Conservation (phyloP, 1,139 yeast species). For the Geotrichum klebahnii region DNA sequence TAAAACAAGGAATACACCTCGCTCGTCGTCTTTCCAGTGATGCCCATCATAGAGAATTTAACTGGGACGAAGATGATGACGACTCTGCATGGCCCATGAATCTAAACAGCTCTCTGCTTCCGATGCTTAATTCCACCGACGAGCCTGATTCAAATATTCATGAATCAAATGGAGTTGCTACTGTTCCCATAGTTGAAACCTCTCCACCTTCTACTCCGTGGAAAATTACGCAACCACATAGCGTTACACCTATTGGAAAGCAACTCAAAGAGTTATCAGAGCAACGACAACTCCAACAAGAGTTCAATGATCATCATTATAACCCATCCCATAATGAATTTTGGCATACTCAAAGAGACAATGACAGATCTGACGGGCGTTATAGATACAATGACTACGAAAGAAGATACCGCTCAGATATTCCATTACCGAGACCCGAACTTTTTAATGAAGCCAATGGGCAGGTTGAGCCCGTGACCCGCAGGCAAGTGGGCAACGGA, state of each 20-base stretch:
- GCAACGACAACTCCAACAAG: constrained; percentile 24
- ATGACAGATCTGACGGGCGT: constrained; percentile 26
- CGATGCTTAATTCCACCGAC: background rate
- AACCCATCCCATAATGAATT: constrained; percentile 5
- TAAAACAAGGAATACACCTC: constrained; percentile 38
- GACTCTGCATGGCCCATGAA: constrained; percentile 25
- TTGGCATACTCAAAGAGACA: constrained; percentile 16
- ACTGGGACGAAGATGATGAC: constrained; percentile 45
- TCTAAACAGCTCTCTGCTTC: background rate
- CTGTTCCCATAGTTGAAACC: too few species aligned
- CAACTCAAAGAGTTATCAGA: constrained; percentile 31
- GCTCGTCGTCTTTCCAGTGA: constrained; percentile 36
- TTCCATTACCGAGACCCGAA: constrained; percentile 33
- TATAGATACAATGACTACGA: constrained; percentile 35
- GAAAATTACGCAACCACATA: constrained; percentile 23
- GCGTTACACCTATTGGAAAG: constrained; percentile 32
- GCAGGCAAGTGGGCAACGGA: background rate
- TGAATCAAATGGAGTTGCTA: background rate
- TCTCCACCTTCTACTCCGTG: constrained; percentile 29
- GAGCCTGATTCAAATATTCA: constrained; percentile 6
- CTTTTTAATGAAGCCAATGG: constrained; percentile 37
- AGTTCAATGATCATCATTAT: constrained; percentile 16
- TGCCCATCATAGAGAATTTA: constrained; percentile 31
- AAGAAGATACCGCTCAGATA: constrained; percentile 32
- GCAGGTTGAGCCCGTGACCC: constrained; percentile 27